Evolutionary conservation across 2,329 filamentous ascomycete genomes (phyloP).

Genomic region (Pochonia chlamydosporia): DNA sequence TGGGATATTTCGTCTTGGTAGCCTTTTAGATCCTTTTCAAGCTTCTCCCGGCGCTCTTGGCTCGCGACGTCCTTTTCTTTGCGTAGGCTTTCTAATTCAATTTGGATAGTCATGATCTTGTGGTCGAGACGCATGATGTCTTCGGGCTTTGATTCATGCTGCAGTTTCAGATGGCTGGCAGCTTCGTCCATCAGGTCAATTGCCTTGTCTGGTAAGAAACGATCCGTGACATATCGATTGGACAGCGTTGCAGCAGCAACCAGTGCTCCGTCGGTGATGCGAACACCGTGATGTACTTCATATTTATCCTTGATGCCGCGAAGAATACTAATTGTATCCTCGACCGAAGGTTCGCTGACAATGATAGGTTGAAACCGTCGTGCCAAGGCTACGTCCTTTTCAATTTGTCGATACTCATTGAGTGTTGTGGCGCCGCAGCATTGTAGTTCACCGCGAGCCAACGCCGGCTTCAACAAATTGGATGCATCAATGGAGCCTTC

Average conservation of each 20-base stretch:
- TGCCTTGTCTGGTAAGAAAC: conserved; percentile 93
- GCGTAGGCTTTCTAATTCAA: conserved; percentile 87
- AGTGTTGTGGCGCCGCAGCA: conserved; percentile 93
- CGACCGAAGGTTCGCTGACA: conserved; percentile 85
- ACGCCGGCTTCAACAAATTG: conserved; percentile 86
- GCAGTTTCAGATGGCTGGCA: conserved; percentile 79
- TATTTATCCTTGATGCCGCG: conserved; percentile 97
- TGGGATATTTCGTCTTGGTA: conserved; percentile 71
- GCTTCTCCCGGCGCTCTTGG: conserved; percentile 78
- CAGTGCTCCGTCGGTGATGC: conserved; percentile 86
- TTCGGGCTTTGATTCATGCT: conserved; percentile 96
- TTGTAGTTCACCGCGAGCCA: conserved; percentile 89
- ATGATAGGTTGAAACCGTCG: conserved; percentile 90
- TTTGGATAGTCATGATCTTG: conserved; percentile 95
- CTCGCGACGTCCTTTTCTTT: conserved; percentile 92
- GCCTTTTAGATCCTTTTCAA: conserved; percentile 69
- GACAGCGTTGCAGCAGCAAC: conserved; percentile 89
- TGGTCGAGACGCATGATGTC: conserved; percentile 88
- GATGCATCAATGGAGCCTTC: conserved; percentile 96
- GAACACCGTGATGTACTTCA: conserved; percentile 92
- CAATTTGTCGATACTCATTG: conserved; percentile 86
- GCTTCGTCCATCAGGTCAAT: conserved; percentile 97
- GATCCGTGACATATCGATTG: conserved; percentile 94
- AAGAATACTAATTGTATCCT: conserved; percentile 91
- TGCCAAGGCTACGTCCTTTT: conserved; percentile 91